Evolutionary conservation across 176 grass and related monocot species (phyloP).

Genomic region (Lolium perenne): DNA sequence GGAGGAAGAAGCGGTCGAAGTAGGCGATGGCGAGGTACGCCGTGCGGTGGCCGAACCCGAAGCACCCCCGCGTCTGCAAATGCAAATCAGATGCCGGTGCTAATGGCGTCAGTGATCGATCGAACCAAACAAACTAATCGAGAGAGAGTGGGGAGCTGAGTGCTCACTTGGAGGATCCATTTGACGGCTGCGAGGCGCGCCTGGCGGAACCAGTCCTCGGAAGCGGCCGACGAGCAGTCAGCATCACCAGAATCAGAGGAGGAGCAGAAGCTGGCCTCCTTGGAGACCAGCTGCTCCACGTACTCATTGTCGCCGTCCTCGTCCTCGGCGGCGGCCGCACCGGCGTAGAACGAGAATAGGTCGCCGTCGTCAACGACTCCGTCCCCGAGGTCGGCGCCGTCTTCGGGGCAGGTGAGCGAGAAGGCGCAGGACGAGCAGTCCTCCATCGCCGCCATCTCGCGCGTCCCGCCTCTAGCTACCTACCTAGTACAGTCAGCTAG

Average conservation of each 20-base stretch:
- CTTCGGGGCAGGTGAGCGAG: slow-evolving; percentile 79
- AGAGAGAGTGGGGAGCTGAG: neutral
- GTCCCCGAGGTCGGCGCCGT: slow-evolving; percentile 61
- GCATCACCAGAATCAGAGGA: slow-evolving; percentile 36
- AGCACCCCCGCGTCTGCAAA: slow-evolving; percentile 68
- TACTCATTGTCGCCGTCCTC: slow-evolving; percentile 65
- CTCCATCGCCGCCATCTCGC: slow-evolving; percentile 36
- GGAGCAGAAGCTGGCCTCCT: slow-evolving; percentile 65
- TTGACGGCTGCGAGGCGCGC: slow-evolving; percentile 64
- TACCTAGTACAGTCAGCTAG: neutral
- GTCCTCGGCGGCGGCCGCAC: neutral
- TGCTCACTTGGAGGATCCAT: slow-evolving; percentile 87
- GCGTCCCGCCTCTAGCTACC: neutral
- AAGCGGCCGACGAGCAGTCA: slow-evolving; percentile 27
- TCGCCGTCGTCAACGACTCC: slow-evolving; percentile 47
- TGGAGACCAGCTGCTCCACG: slow-evolving; percentile 72
- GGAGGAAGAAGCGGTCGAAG: slow-evolving; percentile 85
- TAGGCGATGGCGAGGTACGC: slow-evolving; percentile 84
- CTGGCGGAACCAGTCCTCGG: slow-evolving; percentile 63
- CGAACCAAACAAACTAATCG: slow-evolving; percentile 11
- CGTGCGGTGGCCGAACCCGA: slow-evolving; percentile 79
- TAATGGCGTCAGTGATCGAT: slow-evolving; percentile 28
- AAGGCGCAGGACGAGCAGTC: slow-evolving; percentile 57
- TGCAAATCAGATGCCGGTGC: slow-evolving; percentile 30
- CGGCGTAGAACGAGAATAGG: slow-evolving; percentile 29